These are phyloP conservation scores for Sporisorium reilianum DNA, from an alignment of 1,284 basidiomycete genomes.

Conservation along the genomic window DNA sequence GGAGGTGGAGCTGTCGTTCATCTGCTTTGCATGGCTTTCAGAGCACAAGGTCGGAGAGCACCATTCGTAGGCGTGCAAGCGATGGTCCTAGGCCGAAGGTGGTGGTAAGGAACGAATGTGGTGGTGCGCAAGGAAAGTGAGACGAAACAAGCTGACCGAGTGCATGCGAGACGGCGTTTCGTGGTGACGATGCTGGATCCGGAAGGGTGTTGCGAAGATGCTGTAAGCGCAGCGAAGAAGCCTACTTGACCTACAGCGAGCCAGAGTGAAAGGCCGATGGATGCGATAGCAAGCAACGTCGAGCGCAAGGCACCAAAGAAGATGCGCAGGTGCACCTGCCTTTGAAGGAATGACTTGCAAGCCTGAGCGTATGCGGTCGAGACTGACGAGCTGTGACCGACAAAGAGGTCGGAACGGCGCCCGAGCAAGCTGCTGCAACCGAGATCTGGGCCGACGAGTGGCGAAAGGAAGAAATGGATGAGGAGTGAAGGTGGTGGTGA, in stretches of 20 bases:
- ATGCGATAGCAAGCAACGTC: too few species aligned
- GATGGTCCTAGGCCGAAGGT: not conserved
- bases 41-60: not conserved
- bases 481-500: not conserved
- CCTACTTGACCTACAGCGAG: not conserved
- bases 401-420: too few species aligned
- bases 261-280: not conserved
- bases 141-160: not conserved
- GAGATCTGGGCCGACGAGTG: not conserved
- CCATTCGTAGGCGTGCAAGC: not conserved
- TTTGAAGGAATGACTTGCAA: not conserved
- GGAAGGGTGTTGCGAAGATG: too few species aligned
- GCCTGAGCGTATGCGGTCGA: not conserved
- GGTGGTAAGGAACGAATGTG: not conserved
- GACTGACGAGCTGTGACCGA: too few species aligned
- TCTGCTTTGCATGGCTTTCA: constrained; percentile 2
- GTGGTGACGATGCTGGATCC: not conserved
- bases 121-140: not conserved
- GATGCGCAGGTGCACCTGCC: too few species aligned
- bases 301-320: too few species aligned
- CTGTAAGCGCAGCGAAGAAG: too few species aligned
- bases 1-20: not conserved
- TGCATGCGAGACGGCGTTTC: constrained; percentile 1
- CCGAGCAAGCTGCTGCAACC: too few species aligned
- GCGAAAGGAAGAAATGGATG: not conserved